Base-by-base conservation (phyloP, 805 yeast genomes). In the Wickerhamiella lipophila region DNA sequence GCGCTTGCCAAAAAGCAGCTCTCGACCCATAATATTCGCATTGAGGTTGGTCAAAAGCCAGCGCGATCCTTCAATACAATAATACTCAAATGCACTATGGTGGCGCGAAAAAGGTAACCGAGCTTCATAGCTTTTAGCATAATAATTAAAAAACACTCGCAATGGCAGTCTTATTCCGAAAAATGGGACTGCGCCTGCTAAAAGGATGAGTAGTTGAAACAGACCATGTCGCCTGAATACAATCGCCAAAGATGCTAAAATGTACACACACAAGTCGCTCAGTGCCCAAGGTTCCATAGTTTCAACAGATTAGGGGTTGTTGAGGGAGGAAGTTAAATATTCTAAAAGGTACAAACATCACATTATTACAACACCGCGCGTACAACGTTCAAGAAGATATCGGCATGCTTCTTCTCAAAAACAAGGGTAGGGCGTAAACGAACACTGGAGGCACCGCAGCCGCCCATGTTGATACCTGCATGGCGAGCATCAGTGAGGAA, bases 391-490 rank as follows among this genome's bases (percentile, higher is more conserved):
- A 81, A 60, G 56, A 83, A 72, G 49, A 82, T 64, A 56, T 82
- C 85, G 49, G 83, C 89, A 60, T 83, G 94, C 67, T 79, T 79
- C 68, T 79, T 75, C 70, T 81, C 87, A 63, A 83, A 83, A 18
- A 78, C 77, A 58, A 83, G 69, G 41, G 84, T 74, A 53, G 94
- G 94, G 69, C 94, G 77, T 64, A 83, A 72, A 69, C 94, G 78
- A 46, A 84, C 81, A 51, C 88, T 76, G 53, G 70, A 74, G 49
- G 76, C 83, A 48, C 89, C 88, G 68, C 94, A 84, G 45, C 88
- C 94, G 58, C 94, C 94, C 61, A 82, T 74, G 65, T 84, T 83
- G 53, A 82, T 73, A 65, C 94, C 94, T 45, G 62, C 71, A 42
- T 66, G 60, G 68, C 77, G 79, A 74, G 81, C 71, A 54, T 73